A percentile compares a stretch with the other conserved stretches of the same genome.
These are phyloP conservation scores for Aphanomyces euteiches DNA, from an alignment of 352 stramenopile species.

Conservation along the genomic window DNA sequence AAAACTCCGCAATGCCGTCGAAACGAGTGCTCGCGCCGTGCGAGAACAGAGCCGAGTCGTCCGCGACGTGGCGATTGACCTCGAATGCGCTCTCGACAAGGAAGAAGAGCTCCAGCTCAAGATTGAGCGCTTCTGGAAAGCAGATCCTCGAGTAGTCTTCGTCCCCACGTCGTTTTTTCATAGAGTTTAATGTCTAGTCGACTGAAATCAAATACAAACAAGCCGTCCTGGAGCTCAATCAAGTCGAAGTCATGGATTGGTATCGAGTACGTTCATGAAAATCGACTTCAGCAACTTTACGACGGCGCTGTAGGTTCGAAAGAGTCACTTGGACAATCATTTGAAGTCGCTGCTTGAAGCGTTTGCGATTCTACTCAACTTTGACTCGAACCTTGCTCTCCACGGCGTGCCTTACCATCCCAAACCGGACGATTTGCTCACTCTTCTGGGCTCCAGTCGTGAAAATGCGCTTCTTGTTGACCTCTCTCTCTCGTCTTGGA, in stretches of 20 bases:
- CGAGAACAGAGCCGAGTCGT: slow-evolving; percentile 40
- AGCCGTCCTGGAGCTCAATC: slow-evolving; percentile 50
- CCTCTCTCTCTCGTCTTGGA: neutral
- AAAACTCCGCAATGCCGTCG: slow-evolving; percentile 48
- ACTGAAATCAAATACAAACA: slow-evolving; percentile 63
- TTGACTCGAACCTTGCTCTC: slow-evolving; percentile 65
- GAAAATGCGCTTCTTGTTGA: slow-evolving; percentile 66
- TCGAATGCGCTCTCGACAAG: slow-evolving; percentile 47
- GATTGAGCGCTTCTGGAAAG: slow-evolving; percentile 74
- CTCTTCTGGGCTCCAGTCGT: slow-evolving; percentile 66
- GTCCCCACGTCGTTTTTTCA: no score
- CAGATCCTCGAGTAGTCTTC: slow-evolving; percentile 34
- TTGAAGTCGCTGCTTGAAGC: slow-evolving; percentile 62
- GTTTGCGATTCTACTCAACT: slow-evolving; percentile 64
- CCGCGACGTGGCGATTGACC: slow-evolving; percentile 36
- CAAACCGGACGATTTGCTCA: slow-evolving; percentile 56
- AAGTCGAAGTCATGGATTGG: slow-evolving; percentile 63
- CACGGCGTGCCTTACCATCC: slow-evolving; percentile 43
- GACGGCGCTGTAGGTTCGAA: slow-evolving; percentile 40
- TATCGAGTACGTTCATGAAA: slow-evolving; percentile 35
- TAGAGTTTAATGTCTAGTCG: slow-evolving; percentile 29
- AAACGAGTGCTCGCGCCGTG: slow-evolving; percentile 43
- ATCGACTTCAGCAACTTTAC: neutral
- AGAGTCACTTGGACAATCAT: slow-evolving; percentile 53
- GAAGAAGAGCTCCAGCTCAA: slow-evolving; percentile 75